Evolutionary conservation across 208 protist species (phyloP).

Genomic region (Leishmania tarentolae): DNA sequence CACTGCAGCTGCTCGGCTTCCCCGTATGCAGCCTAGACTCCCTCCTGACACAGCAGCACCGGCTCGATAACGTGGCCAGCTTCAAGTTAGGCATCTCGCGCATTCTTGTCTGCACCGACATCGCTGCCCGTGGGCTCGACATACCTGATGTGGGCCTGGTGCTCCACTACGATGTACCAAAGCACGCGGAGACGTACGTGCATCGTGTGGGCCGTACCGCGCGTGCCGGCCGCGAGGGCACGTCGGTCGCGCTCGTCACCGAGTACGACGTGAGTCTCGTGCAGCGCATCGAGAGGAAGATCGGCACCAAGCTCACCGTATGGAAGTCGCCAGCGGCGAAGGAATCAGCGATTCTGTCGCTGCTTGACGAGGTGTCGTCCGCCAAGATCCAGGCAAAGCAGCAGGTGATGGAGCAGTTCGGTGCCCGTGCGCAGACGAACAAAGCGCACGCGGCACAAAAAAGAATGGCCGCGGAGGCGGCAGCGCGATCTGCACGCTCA

Average conservation of each 20-base stretch:
- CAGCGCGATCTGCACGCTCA: conserved; percentile 2
- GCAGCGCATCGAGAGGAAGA: conserved; percentile 64
- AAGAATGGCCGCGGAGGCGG: conserved; percentile 5
- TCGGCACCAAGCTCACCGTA: conserved; percentile 33
- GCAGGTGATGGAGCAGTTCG: conserved; percentile 80
- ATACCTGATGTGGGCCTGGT: conserved; percentile 96
- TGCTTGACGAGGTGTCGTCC: conserved; percentile 82
- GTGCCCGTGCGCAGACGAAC: conserved; percentile 52
- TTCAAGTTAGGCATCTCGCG: conserved; percentile 95
- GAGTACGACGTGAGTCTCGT: conserved; percentile 83
- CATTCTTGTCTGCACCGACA: conserved; percentile 91
- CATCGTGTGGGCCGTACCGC: conserved; percentile 98
- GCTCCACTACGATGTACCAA: conserved; percentile 98
- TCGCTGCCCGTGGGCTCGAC: conserved; percentile 96
- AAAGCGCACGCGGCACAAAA: conserved; percentile 64
- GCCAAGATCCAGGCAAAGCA: conserved; percentile 85
- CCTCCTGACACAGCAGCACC: conserved; percentile 96
- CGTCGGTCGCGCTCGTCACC: conserved; percentile 76
- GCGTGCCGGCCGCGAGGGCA: conserved; percentile 79
- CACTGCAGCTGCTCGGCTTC: conserved; percentile 93
- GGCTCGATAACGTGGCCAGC: conserved; percentile 96
- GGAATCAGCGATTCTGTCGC: conserved; percentile 57
- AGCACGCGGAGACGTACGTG: conserved; percentile 96
- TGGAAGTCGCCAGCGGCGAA: conserved; percentile 59
- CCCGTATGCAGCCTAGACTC: conserved; percentile 97